Evolutionary conservation across 306 rosid genomes (phyloP), one percentile per base, ranked within the genome.

Genomic region (Casuarina glauca): DNA sequence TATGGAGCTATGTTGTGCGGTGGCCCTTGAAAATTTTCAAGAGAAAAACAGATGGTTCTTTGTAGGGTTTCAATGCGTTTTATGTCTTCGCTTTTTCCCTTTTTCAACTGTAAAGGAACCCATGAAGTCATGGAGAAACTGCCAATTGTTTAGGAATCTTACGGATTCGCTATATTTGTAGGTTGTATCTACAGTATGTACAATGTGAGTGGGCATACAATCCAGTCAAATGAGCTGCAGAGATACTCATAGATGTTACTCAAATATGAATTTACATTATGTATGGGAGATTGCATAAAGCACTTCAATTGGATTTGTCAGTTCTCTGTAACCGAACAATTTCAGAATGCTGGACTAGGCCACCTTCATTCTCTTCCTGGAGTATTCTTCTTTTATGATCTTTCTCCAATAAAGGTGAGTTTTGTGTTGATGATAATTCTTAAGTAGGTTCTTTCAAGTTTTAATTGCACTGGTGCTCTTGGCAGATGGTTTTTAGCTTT

Each of bases 281-380:
- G 49, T 38, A 38, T 53, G 48, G 67, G 54, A 74, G 41, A 70
- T 78, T 50, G 50, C 71, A 20, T 78, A 12, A 44, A 71, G 55
- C 66, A 57, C 72, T 39, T 11, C n/a, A 42, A 74, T 77, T 62
- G 82, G 83, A 71, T 84, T 77, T 55, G 74, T 88, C 94, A 93
- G 98, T 93, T 96, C 89, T 96, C 99, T 71, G 98, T 96, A 44
- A 96, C 98, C 17, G 99, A 93, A 80, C 99, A 96, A 83, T 88
- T 81, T 72, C 85, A 89, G 86, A 88, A 82, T 49, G 90, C 86
- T 70, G 99, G 93, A 69, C 76, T 89, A 4, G 95, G 93, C 66
- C 92, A 78, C 64, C 83, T 96, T 76, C 99, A 90, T 82, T 92
- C 93, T 79, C 89, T 95, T 70, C 99, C 99, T 17, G 99, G 97